Conservation (phyloP, 2,329 filamentous ascomycete genomes). For the Hypomyces perniciosus region DNA sequence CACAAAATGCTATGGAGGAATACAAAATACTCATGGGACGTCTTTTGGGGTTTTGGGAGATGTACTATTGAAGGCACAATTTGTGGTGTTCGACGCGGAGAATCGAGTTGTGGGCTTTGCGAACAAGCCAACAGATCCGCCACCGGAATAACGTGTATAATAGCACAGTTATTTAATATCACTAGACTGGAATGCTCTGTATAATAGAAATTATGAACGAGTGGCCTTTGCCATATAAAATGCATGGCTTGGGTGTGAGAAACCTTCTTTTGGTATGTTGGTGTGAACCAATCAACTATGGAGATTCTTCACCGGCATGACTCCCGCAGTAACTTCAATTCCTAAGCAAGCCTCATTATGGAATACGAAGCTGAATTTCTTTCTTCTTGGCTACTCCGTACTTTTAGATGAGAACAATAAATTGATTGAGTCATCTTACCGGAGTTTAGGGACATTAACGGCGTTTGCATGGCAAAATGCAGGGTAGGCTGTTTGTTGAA, state of each 20-base stretch:
- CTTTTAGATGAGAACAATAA: background rate
- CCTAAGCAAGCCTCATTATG: no score
- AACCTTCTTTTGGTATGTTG: no score
- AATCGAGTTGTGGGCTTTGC: slow-evolving; percentile 31
- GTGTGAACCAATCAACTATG: no score
- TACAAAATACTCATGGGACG: slow-evolving; percentile 31
- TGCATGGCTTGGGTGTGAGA: no score
- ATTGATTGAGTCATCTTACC: background rate
- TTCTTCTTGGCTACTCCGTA: no score
- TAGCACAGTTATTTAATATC: no score
- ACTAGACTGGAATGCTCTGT: no score
- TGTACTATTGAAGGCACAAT: slow-evolving; percentile 39
- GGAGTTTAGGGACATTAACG: no score
- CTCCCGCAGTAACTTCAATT: background rate
- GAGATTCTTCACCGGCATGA: background rate
- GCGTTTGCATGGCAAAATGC: background rate
- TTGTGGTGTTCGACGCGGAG: slow-evolving; percentile 36
- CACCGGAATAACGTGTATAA: background rate
- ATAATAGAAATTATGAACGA: no score
- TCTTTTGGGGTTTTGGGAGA: slow-evolving; percentile 36
- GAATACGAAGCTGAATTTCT: no score
- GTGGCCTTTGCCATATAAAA: no score
- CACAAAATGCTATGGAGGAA: slow-evolving; percentile 30
- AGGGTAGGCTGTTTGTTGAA: background rate
- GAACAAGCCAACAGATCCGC: slow-evolving; percentile 24